Conservation (phyloP, 257 asterid genomes). For the Solanum peruvianum region DNA sequence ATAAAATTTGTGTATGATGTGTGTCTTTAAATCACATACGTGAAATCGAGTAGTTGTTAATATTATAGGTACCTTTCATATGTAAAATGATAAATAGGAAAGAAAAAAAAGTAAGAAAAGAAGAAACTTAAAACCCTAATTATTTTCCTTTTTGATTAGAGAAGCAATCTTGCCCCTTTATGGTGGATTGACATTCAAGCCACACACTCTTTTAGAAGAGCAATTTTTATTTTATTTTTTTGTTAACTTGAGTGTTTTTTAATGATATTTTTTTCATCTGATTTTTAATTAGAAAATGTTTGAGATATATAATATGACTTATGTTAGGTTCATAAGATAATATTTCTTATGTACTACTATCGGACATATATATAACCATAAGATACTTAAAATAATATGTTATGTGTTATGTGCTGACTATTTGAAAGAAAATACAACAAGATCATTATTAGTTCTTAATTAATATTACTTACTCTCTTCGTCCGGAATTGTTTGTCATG, state of each 20-base stretch:
- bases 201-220: background rate
- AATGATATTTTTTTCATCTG: background rate
- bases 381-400: background rate
- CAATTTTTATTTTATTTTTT: background rate
- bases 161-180: background rate
- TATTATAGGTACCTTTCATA: background rate
- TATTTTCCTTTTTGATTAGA: background rate
- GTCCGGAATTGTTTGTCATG: no score
- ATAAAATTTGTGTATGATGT: background rate
- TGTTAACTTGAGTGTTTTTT: background rate
- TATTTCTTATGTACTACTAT: background rate
- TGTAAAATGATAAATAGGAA: background rate
- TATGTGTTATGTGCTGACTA: background rate
- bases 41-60: background rate
- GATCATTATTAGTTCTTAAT: background rate
- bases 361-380: background rate
- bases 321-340: background rate
- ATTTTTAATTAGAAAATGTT: background rate
- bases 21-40: fast-evolving
- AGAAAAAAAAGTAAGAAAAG: background rate
- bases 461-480: background rate
- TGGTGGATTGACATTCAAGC: background rate
- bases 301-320: background rate
- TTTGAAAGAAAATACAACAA: background rate
- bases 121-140: background rate